Evolutionary conservation across 2,329 filamentous ascomycete species (phyloP).

Genomic region (Blastomyces silverae): DNA sequence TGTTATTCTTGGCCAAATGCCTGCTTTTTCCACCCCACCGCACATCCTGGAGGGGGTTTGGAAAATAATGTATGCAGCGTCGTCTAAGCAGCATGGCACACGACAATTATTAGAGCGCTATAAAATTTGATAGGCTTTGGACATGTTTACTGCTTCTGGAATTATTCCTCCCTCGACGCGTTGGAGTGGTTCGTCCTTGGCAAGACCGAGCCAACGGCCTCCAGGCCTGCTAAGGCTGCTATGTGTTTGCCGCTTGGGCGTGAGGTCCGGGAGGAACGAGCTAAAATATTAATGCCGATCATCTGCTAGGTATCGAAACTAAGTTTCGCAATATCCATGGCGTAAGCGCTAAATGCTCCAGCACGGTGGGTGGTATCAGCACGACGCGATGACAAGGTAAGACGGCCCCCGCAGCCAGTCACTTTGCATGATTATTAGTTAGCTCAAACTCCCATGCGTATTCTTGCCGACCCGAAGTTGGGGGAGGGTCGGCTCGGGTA

Average conservation of each 20-base stretch:
- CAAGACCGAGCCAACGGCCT: too few species aligned
- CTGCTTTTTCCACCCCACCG: background rate
- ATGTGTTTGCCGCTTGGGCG: too few species aligned
- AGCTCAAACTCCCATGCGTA: background rate
- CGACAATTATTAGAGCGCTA: too few species aligned
- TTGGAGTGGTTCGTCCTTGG: too few species aligned
- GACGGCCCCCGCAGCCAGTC: background rate
- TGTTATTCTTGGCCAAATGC: background rate
- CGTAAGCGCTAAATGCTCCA: background rate
- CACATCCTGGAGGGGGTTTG: background rate
- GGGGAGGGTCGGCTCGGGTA: background rate
- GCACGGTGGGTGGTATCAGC: background rate
- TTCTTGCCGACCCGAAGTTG: background rate
- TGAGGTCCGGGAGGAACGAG: background rate
- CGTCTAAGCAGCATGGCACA: too few species aligned
- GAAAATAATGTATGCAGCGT: too few species aligned
- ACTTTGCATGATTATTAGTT: background rate
- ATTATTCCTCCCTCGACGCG: too few species aligned
- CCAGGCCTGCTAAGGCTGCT: background rate
- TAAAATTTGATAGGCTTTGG: too few species aligned
- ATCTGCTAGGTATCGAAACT: background rate
- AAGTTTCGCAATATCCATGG: background rate
- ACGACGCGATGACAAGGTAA: background rate
- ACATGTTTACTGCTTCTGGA: too few species aligned
- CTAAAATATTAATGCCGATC: background rate